Base-by-base conservation (phyloP, 1,284 basidiomycete species). In the Kwoniella shivajii region DNA sequence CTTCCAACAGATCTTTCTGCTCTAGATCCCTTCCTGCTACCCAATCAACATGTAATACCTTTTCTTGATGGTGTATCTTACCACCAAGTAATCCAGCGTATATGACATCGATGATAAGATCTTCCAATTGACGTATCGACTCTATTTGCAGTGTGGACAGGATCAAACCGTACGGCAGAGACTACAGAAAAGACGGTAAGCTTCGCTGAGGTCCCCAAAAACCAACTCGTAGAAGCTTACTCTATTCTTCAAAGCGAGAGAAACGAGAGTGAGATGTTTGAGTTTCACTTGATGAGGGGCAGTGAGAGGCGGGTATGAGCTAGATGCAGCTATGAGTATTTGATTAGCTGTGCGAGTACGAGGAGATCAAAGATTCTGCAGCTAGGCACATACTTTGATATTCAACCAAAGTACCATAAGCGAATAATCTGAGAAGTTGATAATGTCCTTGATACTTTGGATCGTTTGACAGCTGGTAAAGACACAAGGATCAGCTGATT, bases 31-130 rank as follows among this genome's bases (percentile, higher is more conserved):
- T 80, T 0, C 94, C 94, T 79, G 92, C 86, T 0, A 89, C 90
- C 69, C 89, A 91, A 73, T 95, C 90, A 29, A 98, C 86, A 72
- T 95, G 88, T 57, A 97, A 82, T 60, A 90, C 85, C 58, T 86
- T 84, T 64, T 88, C 84, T 69, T 90, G 89, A 78, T 97, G 93
- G 75, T 97, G 90, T 47, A 99, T 86, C 68, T 90, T 92, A 11
- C 91, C 94, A 42, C 85, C 84, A 37, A 98, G 82, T 45, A 97
- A 81, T 66, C 90, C 88, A 36, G 90, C 85, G 75, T 97, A 98
- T 72, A 97, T 91, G 9, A 88, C 87, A 68, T 97, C 93, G 74
- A 99, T 97, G 74, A 97, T 89, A 61, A 96, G 84, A 75, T 97
- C 93, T 74, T 98, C 95, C 4, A 98, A 84, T 61, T 90, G 88